Evolutionary conservation across 1,284 basidiomycete species (phyloP).

Genomic region (Farysia itapuensis): DNA sequence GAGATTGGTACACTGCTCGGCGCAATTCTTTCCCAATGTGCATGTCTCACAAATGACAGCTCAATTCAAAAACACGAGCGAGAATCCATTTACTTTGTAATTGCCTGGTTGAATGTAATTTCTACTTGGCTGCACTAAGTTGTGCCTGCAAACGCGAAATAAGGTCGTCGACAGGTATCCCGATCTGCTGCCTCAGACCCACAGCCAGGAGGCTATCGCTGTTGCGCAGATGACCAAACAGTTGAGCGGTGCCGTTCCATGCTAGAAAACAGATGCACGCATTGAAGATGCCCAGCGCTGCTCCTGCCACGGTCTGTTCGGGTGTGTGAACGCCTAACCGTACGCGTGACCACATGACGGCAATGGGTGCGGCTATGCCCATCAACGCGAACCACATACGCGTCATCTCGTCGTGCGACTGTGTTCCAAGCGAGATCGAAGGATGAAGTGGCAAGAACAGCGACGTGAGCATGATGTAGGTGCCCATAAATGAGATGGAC

Average conservation of each 20-base stretch:
- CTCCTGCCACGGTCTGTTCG: conserved; percentile 24
- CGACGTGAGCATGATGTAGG: conserved; percentile 27
- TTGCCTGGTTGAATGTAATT: too few species aligned
- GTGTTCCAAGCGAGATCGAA: conserved; percentile 5
- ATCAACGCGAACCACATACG: conserved; percentile 18
- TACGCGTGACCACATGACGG: conserved; percentile 45
- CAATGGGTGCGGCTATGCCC: conserved; percentile 12
- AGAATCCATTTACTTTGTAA: too few species aligned
- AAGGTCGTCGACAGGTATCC: conserved; percentile 1
- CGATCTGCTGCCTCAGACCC: conserved; percentile 8
- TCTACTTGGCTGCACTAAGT: too few species aligned
- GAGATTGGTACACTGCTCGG: too few species aligned
- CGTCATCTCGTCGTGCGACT: conserved; percentile 8
- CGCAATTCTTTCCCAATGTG: too few species aligned
- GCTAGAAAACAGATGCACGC: conserved; percentile 29
- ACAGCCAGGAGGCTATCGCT: conserved; percentile 1
- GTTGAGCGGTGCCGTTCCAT: conserved; percentile 21
- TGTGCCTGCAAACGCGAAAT: too few species aligned
- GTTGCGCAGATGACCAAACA: too few species aligned
- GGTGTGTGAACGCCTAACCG: conserved; percentile 35
- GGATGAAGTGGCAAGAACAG: conserved; percentile 29
- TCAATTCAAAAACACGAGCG: too few species aligned
- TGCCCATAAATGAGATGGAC: conserved; percentile 45
- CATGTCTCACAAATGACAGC: too few species aligned
- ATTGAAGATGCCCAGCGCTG: conserved; percentile 24